phyloP scores from a whole-genome alignment of 208 protist species.

The Trypanosomatidae sp. region DNA sequence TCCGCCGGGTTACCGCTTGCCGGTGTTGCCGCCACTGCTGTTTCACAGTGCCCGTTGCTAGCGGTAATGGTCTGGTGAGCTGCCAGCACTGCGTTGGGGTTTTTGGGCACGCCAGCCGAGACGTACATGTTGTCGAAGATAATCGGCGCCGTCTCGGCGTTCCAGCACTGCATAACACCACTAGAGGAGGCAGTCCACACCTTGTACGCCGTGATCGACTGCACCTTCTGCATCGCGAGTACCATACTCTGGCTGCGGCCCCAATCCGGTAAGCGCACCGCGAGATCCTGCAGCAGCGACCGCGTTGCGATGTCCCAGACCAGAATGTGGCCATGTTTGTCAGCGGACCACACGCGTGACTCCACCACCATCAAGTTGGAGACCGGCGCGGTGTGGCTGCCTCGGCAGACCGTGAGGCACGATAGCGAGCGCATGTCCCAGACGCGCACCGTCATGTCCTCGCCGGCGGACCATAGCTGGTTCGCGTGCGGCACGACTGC shows the following conservation, averaged over 20 bases:
- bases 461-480: constrained; percentile 80
- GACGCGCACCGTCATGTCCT: constrained; percentile 82
- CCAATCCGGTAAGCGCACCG: constrained; percentile 34
- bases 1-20: neutral
- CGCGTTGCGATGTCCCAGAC: constrained; percentile 84
- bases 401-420: constrained; percentile 43
- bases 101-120: neutral
- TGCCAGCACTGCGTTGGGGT: neutral
- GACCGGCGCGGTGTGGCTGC: constrained; percentile 65
- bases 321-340: constrained; percentile 75
- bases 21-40: neutral
- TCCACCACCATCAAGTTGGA: constrained; percentile 52
- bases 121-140: constrained; percentile 41
- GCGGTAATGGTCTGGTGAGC: neutral
- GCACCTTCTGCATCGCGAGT: constrained; percentile 59
- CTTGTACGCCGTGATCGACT: constrained; percentile 58
- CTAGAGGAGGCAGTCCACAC: constrained; percentile 69
- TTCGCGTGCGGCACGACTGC: constrained; percentile 53
- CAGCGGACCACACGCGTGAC: constrained; percentile 83
- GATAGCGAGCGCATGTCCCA: constrained; percentile 72
- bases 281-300: constrained; percentile 62
- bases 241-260: constrained; percentile 37
- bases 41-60: neutral
- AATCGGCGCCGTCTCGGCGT: constrained; percentile 75
- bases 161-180: constrained; percentile 84